A percentile compares a stretch with the other conserved stretches of the same genome.
Conservation (phyloP, 805 yeast species). For the Candida silvicultrix region DNA sequence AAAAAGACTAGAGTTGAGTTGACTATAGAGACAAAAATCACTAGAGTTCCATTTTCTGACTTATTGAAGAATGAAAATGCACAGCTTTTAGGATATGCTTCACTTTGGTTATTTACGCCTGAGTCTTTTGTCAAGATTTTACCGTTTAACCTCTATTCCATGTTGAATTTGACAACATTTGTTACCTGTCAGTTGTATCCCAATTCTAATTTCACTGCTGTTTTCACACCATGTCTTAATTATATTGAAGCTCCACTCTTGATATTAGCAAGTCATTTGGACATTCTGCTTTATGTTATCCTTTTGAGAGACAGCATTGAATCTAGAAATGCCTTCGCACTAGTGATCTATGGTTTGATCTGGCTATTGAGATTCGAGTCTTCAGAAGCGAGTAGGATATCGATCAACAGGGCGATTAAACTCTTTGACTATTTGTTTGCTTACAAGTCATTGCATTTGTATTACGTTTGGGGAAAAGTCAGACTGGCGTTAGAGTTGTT, state of each 20-base stretch:
- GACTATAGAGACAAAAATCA: conserved; percentile 6
- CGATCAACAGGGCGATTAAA: conserved; percentile 11
- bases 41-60: conserved; percentile 25
- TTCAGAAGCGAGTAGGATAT: conserved; percentile 21
- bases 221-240: conserved; percentile 29
- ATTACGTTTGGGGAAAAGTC: neutral
- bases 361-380: conserved; percentile 34
- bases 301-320: conserved; percentile 24
- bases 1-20: conserved; percentile 7
- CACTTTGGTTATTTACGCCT: conserved; percentile 32
- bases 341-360: conserved; percentile 27
- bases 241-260: conserved; percentile 33
- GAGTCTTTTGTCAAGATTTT: conserved; percentile 27
- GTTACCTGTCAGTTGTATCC: conserved; percentile 29
- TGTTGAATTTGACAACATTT: conserved; percentile 30
- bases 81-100: conserved; percentile 29
- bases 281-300: conserved; percentile 26
- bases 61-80: conserved; percentile 35
- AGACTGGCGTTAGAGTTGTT: neutral
- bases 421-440: conserved; percentile 1
- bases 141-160: conserved; percentile 36
- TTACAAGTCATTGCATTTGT: neutral
- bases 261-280: conserved; percentile 31
- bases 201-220: conserved; percentile 23
- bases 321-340: conserved; percentile 22